Conservation (phyloP, 2,329 filamentous ascomycete species). For the Sordariomycetes sp. region DNA sequence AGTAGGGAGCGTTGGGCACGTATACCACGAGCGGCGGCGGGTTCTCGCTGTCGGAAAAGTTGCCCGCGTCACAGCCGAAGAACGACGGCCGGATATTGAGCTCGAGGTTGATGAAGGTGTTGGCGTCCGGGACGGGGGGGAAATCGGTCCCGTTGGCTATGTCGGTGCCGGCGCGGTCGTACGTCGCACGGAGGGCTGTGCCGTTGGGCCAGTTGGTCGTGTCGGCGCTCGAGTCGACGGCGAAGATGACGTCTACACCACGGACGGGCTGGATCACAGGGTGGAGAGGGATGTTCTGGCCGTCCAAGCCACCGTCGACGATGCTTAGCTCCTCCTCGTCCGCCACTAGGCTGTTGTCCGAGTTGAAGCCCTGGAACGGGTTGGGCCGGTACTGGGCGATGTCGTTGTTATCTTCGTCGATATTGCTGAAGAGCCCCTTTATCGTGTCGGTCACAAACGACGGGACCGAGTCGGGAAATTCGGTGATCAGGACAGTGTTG, state of each 20-base stretch:
- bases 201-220: conserved; percentile 51
- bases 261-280: conserved; percentile 42
- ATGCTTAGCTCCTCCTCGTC: conserved; percentile 50
- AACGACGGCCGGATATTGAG: conserved; percentile 51
- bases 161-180: conserved; percentile 35
- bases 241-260: conserved; percentile 51
- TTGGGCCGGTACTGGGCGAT: conserved; percentile 63
- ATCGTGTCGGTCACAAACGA: conserved; percentile 33
- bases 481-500: conserved; percentile 65
- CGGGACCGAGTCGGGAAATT: conserved; percentile 22
- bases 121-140: conserved; percentile 43
- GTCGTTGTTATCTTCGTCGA: conserved; percentile 57
- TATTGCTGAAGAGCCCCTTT: conserved; percentile 32
- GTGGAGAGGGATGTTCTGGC: conserved; percentile 70
- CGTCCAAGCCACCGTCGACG: conserved; percentile 72
- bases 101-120: conserved; percentile 45
- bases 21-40: conserved; percentile 72
- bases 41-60: conserved; percentile 34
- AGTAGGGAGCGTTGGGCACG: conserved; percentile 76
- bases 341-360: conserved; percentile 27
- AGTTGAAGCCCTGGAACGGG: conserved; percentile 43
- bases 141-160: conserved; percentile 45
- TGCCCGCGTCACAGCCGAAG: conserved; percentile 51
- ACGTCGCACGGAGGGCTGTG: conserved; percentile 45
- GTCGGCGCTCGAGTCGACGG: conserved; percentile 54